A percentile compares a stretch with the other conserved stretches of the same genome.
Evolutionary conservation across 2,329 filamentous ascomycete genomes (phyloP).

Genomic region (Ambrosiella cleistominuta): DNA sequence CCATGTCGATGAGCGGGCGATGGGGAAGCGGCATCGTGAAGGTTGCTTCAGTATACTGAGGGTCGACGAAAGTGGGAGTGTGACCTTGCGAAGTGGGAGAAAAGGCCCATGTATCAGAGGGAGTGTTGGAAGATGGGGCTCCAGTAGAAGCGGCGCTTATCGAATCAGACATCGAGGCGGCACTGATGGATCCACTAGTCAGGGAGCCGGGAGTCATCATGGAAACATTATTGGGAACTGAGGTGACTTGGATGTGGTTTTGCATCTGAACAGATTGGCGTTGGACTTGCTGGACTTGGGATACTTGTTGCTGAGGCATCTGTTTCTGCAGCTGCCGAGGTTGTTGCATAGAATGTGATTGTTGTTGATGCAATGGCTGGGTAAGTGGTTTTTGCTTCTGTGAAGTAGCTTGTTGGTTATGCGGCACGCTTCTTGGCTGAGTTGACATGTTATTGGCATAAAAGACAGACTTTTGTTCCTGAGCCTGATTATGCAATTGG

Average conservation of each 20-base stretch:
- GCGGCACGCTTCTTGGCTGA: not conserved
- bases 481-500: not conserved
- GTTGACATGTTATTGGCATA: not conserved
- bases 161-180: not conserved
- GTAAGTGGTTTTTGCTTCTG: not conserved
- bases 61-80: not conserved
- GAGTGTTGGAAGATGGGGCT: conserved; percentile 1
- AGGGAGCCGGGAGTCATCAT: not conserved
- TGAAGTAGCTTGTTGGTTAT: not conserved
- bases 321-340: conserved; percentile 1
- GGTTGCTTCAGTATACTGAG: conserved; percentile 3
- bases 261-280: not conserved
- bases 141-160: not conserved
- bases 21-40: conserved; percentile 7
- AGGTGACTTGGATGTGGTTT: not conserved
- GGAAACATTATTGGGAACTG: not conserved
- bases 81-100: not conserved
- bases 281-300: not conserved
- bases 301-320: not conserved
- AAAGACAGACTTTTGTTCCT: not conserved
- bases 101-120: conserved; percentile 9
- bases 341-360: conserved; percentile 1
- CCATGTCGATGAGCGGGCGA: conserved; percentile 2
- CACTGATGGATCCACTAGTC: not conserved
- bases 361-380: not conserved